Base-by-base conservation (phyloP, 2,329 filamentous ascomycete genomes). In the Phaeosphaeriaceae sp. region DNA sequence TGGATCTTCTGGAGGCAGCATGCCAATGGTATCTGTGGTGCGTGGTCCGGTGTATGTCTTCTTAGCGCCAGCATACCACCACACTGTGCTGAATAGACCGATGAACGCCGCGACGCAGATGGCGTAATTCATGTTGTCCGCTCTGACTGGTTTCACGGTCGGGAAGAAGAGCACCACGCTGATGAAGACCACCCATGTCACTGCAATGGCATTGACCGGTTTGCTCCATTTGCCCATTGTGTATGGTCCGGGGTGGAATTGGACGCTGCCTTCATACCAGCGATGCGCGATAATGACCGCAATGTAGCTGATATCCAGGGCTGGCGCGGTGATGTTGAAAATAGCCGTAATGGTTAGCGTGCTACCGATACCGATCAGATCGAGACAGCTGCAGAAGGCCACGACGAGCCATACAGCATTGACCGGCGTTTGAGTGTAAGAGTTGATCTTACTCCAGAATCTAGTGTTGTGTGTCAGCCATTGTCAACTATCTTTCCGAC, bases 341-440 rank as follows among this genome's bases (percentile, higher is more conserved):
- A 82, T 81, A 33, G 78, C 77, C 20, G 78, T 79, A 61, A 85
- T 85, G 6, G 83, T 85, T 51, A 81, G 71, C 3, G 79, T 81
- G 46, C 76, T 80, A 44, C 83, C 83, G 45, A 85, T 80, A 2
- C 80, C 83, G 60, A 86, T 85, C 44, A 83, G 74, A 61, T 84
- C 82, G 22, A 85, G 76, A 51, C 76, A 79, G 64, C 70, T 77
- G 71, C 85, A 87, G 72, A 86, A 86, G 59, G 82, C 66, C 1
- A 88, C 86, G 46, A 88, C 85, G 49, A 88, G 83, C 86, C 86
- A 89, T 54, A 89, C 87, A 1, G 85, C 83, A 58, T 88, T 85
- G 54, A 89, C 79, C 0, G 87, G 87, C 0, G 87, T 89, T 15
- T 83, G 78, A 0, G 86, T 89, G 49, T 76, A 66, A 9, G 67